Percentiles rank a stretch among this genome's conserved stretches.
phyloP scores from a whole-genome alignment of 2,329 filamentous ascomycete species.

The Colletotrichum lupini region DNA sequence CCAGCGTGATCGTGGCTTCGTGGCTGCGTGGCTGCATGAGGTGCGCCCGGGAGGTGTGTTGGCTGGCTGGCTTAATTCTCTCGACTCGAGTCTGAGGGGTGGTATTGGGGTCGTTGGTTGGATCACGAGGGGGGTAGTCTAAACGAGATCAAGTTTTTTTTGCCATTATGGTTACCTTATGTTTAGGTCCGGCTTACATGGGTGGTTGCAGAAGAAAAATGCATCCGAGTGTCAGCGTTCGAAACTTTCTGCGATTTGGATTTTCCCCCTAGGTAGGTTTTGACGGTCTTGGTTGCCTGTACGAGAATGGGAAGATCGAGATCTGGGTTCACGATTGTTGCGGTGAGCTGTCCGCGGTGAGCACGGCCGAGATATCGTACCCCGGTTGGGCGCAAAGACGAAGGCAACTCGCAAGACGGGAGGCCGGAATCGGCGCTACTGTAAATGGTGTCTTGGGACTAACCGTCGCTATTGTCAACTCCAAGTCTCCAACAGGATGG shows the following conservation, averaged over 20 bases:
- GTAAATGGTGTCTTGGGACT: not conserved
- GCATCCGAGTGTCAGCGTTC: not conserved
- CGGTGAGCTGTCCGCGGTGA: not conserved
- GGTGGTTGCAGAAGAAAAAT: not conserved
- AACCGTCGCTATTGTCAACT: not conserved
- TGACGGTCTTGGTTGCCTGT: not conserved
- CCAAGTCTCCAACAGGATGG: not conserved
- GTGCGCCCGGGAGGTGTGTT: not conserved
- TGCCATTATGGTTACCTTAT: not conserved
- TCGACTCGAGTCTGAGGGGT: not conserved
- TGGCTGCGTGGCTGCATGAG: slow-evolving; percentile 7
- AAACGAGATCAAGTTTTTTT: not conserved
- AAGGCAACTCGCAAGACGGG: no score
- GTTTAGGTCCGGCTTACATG: not conserved
- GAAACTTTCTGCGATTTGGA: not conserved
- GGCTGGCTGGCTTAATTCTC: not conserved
- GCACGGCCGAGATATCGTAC: not conserved
- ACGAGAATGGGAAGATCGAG: not conserved
- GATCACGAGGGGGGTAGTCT: not conserved
- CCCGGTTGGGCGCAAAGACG: no score
- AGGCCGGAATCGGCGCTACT: not conserved
- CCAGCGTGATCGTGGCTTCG: not conserved
- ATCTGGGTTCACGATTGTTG: not conserved
- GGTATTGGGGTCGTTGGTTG: not conserved
- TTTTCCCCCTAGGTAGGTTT: not conserved